Base-by-base conservation (phyloP, 371 early-diverging fungal genomes). In the Lichtheimia corymbifera region DNA sequence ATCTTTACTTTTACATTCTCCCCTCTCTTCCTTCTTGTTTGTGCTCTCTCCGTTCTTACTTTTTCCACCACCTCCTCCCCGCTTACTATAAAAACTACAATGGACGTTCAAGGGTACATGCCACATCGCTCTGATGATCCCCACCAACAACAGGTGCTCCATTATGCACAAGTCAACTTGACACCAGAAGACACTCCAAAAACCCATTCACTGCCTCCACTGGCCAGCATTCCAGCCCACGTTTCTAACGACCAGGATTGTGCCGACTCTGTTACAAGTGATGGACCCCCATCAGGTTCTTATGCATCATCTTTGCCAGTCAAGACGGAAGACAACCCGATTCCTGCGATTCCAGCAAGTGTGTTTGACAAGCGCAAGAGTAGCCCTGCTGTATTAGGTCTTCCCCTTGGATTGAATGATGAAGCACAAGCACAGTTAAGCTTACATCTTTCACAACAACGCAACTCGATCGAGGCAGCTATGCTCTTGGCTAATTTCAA, bases 381-480 rank as follows among this genome's bases (percentile, higher is more conserved):
- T 62, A 79, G 80, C 61, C 80, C 80, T 14, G 80, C 80, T 40
- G 72, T 76, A 25, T 50, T 79, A 5, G 80, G 78, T n/a, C 65
- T 78, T 25, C 76, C 76, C 15, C 68, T 74, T 50, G 78, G 71
- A 24, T 49, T 74, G 42, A 71, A 66, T 17, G 71, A 72, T 59
- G 73, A 56, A 17, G 57, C 43, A 14, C 57, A 71, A 62, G 63
- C 62, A 11, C 75, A 72, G 62, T 64, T 78, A 47, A 73, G 72
- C 62, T 42, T 71, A 42, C 79, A 75, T 56, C 59, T 78, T 53
- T 78, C 75, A 43, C 75, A 74, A 17, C 80, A 72, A 44, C 67
- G 80, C 52, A 80, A 77, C 61, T 80, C 80, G 25, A 80, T 80
- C 59, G 80, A 80, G 64, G 80, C 80, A 18, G 80, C 80, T 50